These are phyloP conservation scores for Pythium utonaiense DNA, from an alignment of 352 stramenopile species.

Conservation along the genomic window DNA sequence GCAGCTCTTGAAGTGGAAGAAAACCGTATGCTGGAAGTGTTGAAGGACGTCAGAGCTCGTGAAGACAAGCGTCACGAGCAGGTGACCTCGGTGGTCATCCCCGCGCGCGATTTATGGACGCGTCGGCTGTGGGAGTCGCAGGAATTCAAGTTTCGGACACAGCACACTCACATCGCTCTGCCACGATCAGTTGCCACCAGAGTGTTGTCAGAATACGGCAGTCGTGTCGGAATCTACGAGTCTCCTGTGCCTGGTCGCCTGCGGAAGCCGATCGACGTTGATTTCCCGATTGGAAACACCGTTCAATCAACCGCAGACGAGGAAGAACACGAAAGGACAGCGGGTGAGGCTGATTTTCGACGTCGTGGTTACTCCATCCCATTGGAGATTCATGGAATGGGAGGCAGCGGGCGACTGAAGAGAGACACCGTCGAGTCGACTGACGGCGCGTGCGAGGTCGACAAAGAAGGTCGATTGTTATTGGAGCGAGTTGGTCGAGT, in stretches of 20 bases:
- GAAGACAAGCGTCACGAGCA: conserved; percentile 10
- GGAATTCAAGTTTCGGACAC: conserved; percentile 66
- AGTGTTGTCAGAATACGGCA: conserved; percentile 10
- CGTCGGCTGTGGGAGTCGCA: conserved; percentile 55
- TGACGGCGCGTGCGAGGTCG: conserved; percentile 20
- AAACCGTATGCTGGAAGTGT: conserved; percentile 61
- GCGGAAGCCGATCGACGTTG: conserved; percentile 48
- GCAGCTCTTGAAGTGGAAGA: conserved; percentile 81
- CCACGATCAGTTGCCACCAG: neutral
- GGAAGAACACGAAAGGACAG: neutral
- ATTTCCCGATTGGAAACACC: conserved; percentile 16
- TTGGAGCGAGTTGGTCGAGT: conserved; percentile 69
- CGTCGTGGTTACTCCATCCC: conserved; percentile 14
- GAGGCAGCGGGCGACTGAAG: neutral
- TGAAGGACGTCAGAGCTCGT: conserved; percentile 37
- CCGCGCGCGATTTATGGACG: conserved; percentile 41
- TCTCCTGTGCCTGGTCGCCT: conserved; percentile 59
- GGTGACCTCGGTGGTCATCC: conserved; percentile 1
- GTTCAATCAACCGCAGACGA: neutral
- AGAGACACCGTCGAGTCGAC: conserved; percentile 3
- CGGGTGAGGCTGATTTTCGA: conserved; percentile 10
- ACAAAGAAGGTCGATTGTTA: conserved; percentile 34
- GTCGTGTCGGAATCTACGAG: conserved; percentile 57
- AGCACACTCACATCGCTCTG: conserved; percentile 50
- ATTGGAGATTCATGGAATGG: conserved; percentile 13